Conservation (phyloP, 257 asterid species). For the Solanum ossicruentum region DNA sequence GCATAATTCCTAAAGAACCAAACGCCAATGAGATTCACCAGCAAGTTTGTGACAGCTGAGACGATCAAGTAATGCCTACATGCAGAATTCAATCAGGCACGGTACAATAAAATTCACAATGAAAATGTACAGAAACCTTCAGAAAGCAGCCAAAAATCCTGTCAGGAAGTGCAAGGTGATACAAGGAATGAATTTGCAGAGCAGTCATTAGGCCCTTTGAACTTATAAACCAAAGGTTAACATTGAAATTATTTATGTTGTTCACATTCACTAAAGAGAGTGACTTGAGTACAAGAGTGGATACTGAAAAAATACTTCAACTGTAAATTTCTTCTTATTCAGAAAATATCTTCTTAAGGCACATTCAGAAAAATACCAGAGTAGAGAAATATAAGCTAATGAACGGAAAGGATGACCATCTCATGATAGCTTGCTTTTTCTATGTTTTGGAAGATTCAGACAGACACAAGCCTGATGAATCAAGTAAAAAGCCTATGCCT, state of each 20-base stretch:
- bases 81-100: background rate
- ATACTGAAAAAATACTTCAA: background rate
- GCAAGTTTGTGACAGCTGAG: conserved; percentile 88
- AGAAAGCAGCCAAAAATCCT: background rate
- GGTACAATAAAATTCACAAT: background rate
- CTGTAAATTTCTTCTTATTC: background rate
- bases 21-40: conserved; percentile 94
- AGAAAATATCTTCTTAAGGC: background rate
- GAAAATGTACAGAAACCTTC: background rate
- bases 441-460: background rate
- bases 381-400: background rate
- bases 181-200: background rate
- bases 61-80: conserved; percentile 87
- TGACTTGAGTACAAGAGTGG: background rate
- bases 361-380: background rate
- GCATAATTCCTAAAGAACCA: conserved; percentile 98
- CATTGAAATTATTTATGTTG: background rate
- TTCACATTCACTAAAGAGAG: background rate
- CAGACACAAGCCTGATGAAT: background rate
- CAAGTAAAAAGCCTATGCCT: background rate
- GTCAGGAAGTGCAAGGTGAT: background rate
- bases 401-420: background rate
- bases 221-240: background rate
- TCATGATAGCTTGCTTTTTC: background rate
- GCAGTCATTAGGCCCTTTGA: background rate